These are phyloP conservation scores for Serendipita vermifera DNA, from an alignment of 768 basidiomycete species.

Conservation along the genomic window DNA sequence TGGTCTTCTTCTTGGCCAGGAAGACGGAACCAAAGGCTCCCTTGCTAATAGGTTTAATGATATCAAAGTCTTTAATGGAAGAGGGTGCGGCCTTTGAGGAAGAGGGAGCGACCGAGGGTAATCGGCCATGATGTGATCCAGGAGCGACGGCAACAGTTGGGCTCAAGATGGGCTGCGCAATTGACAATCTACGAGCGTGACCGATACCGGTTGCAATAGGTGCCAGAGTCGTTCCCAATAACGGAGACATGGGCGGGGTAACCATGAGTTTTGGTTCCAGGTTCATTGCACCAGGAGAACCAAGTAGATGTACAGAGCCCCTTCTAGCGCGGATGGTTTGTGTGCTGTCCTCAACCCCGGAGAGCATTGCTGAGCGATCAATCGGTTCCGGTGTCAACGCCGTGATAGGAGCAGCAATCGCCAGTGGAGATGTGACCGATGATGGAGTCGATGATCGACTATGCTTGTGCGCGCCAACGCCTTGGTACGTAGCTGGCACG, in stretches of 20 bases:
- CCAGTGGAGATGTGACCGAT: constrained; percentile 76
- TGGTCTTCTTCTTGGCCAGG: constrained; percentile 93
- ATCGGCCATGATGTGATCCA: constrained; percentile 72
- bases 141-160: constrained; percentile 29
- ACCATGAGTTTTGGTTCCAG: constrained; percentile 47
- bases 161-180: constrained; percentile 46
- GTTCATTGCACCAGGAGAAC: constrained; percentile 18
- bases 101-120: constrained; percentile 62
- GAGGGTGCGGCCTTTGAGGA: constrained; percentile 62
- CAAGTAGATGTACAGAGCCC: constrained; percentile 44
- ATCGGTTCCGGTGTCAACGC: constrained; percentile 37
- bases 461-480: constrained; percentile 29
- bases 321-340: constrained; percentile 48
- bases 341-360: constrained; percentile 33
- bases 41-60: constrained; percentile 98
- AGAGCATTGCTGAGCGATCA: constrained; percentile 13
- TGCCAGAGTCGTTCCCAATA: constrained; percentile 17
- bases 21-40: constrained; percentile 98
- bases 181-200: constrained; percentile 64
- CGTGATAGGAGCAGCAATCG: constrained; percentile 71
- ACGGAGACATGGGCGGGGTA: constrained; percentile 61
- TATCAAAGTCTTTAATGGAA: constrained; percentile 97
- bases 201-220: constrained; percentile 15
- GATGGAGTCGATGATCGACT: constrained; percentile 70
- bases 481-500: constrained; percentile 20